A percentile compares a stretch with the other conserved stretches of the same genome.
These are phyloP conservation scores for Phytophthora kernoviae DNA, from an alignment of 352 stramenopile genomes.

Conservation along the genomic window DNA sequence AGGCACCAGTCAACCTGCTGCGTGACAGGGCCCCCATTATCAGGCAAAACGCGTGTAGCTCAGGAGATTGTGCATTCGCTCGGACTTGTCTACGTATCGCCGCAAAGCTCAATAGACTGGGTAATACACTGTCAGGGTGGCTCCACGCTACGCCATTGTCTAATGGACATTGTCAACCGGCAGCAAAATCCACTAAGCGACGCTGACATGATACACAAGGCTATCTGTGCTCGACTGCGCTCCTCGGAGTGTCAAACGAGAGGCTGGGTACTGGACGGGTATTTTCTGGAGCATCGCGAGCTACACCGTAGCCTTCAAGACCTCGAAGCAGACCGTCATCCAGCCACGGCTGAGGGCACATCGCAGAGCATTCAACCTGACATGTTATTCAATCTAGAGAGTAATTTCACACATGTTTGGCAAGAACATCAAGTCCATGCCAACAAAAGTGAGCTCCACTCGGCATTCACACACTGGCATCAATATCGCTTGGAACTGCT, in stretches of 20 bases:
- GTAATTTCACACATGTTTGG: constrained; percentile 38
- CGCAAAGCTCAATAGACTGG: constrained; percentile 53
- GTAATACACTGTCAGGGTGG: constrained; percentile 57
- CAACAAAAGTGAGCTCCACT: constrained; percentile 19
- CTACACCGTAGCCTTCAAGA: constrained; percentile 34
- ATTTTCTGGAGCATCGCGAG: constrained; percentile 35
- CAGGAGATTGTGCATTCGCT: constrained; percentile 29
- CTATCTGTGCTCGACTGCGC: constrained; percentile 48
- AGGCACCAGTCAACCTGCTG: constrained; percentile 39
- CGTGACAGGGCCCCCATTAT: constrained; percentile 40
- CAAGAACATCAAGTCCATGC: constrained; percentile 5
- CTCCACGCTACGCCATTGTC: constrained; percentile 29
- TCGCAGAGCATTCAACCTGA: constrained; percentile 44
- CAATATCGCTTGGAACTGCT: constrained; percentile 54
- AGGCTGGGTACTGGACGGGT: constrained; percentile 74
- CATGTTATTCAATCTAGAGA: constrained; percentile 58
- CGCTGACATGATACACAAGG: constrained; percentile 32
- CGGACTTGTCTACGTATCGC: constrained; percentile 57
- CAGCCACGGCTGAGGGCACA: not conserved
- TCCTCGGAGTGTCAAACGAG: constrained; percentile 59
- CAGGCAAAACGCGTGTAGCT: constrained; percentile 44
- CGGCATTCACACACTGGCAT: constrained; percentile 45
- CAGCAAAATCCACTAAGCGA: constrained; percentile 24
- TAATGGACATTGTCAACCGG: constrained; percentile 11
- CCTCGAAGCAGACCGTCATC: not conserved